Base-by-base conservation (phyloP, 495 filamentous ascomycete species). In the Xylaria scruposa region DNA sequence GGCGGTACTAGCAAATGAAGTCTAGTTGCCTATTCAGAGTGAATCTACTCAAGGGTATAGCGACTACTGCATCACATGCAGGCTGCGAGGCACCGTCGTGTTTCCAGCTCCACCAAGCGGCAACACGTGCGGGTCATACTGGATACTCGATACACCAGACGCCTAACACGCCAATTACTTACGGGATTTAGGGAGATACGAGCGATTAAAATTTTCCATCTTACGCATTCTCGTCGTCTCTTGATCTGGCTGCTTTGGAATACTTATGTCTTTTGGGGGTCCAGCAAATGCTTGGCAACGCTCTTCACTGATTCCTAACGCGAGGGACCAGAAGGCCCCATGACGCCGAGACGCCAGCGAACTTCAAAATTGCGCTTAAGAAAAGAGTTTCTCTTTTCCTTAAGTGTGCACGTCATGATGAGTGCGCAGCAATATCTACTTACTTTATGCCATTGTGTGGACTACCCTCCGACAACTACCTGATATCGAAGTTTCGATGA, bases 51-150 rank as follows among this genome's bases (percentile, higher is more conserved):
- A 42, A 53, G 46, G 42, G 67, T 60, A 38, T 70, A 70, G 40
- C 42, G 56, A 72, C 70, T 72, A 72, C 70, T 72, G 70, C 70
- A 68, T 61, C 59, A 72, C 70, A 68, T 72, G 70, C 70, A 72
- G 61, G 53, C 65, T 72, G 63, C 54, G 65, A 68, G 63, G 58
- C 63, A 53, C 70, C 64, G 62, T 72, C 58, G 64, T 63, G 42
- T 46, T 59, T 46, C 64, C 63, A 68, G 65, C 54, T 68, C 29
- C 64, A 63, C 42, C 56, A 61, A 68, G 70, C 56, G 61, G 70
- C 70, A 29, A 71, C 53, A 60, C 26, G 61, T 66, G 70, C 70
- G 70, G 70, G 64, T 68, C 51, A 38, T 49, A 12, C 40, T 42
- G 65, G 64, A 56, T 40, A 29, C 56, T 44, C 38, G 60, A 42